Conservation (phyloP, 164 flowering plant genomes). For the Saururus chinensis region DNA sequence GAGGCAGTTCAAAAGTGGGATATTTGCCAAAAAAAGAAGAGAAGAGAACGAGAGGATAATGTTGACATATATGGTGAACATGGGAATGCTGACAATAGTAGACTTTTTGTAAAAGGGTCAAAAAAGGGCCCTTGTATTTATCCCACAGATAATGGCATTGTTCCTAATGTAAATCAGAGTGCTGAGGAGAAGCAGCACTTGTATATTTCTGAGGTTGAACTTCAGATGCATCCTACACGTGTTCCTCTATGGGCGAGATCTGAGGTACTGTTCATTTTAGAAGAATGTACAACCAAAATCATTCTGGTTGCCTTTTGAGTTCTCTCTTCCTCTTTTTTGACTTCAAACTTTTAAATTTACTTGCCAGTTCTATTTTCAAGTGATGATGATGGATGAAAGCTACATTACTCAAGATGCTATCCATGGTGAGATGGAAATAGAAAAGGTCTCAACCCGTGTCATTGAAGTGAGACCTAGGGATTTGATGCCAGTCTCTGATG, state of each 20-base stretch:
- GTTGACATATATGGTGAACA: slow-evolving; percentile 61
- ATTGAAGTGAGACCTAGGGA: slow-evolving; percentile 58
- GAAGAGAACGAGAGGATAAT: slow-evolving; percentile 51
- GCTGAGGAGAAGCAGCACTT: slow-evolving; percentile 44
- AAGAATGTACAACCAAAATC: background rate
- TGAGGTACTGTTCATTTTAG: slow-evolving; percentile 33
- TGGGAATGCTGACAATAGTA: slow-evolving; percentile 32
- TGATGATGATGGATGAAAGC: slow-evolving; percentile 27
- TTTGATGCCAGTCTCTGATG: slow-evolving; percentile 53
- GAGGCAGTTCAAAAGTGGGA: slow-evolving; percentile 77
- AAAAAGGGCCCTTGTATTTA: slow-evolving; percentile 12
- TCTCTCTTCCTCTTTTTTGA: background rate
- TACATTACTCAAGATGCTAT: slow-evolving; percentile 14
- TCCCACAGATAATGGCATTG: slow-evolving; percentile 12
- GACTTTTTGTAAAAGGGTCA: slow-evolving; percentile 32
- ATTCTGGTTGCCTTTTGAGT: background rate
- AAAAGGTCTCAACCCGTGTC: slow-evolving; percentile 36
- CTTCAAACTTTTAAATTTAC: slow-evolving; percentile 6
- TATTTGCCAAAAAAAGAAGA: slow-evolving; percentile 47
- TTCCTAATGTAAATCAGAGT: slow-evolving; percentile 19
- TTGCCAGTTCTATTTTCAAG: slow-evolving; percentile 54
- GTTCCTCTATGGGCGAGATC: slow-evolving; percentile 61
- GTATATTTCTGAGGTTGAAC: slow-evolving; percentile 68
- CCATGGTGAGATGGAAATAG: slow-evolving; percentile 59
- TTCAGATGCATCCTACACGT: slow-evolving; percentile 50